Base-by-base conservation (phyloP, 257 asterid species). In the Orobanche coerulescens region DNA sequence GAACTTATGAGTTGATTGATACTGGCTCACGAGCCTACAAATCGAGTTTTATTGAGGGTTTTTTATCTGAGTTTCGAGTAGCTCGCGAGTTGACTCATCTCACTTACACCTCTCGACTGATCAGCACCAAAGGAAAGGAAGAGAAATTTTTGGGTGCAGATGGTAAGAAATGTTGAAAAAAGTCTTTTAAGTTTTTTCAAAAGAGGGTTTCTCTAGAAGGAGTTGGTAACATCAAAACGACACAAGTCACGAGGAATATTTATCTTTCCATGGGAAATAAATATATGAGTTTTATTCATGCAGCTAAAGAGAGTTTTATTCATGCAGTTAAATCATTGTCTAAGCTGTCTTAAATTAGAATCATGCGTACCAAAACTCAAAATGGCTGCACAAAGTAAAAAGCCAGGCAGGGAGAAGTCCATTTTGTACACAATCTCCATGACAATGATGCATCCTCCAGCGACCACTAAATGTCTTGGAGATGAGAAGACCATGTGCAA, bases 401-500 rank as follows among this genome's bases (percentile, higher is more conserved):
- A 92, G 20, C 98, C 98, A 31, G 68, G 82, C 19, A 93, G 79
- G 12, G 97, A 84, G 73, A 93, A 93, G 75, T 88, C 97, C 97
- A 81, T 93, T 69, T 84, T 81, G 82, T 88, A 93, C 61, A 75
- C 76, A 43, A 79, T 63, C 83, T 93, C 98, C 98, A 93, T 86
- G 58, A 83, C 44, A 63, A 88, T 86, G 72, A 93, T 78, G 79
- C 98, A 88, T 74, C 84, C 87, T 40, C 84, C 97, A 22, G 98
- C 97, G 39, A 80, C 97, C 83, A 84, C 66, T 55, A 93, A 84
- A 82, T 92, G 98, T 65, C 94, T 88, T 55, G 96, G 90, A 72
- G 98, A 92, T 75, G 98, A 92, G 86, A 92, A 89, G 69, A 92
- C 98, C 89, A 86, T 86, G 64, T 88, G 95, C 86, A 92, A 84